Conservation (phyloP, 371 early-diverging fungal genomes). For the Zychaea mexicana region DNA sequence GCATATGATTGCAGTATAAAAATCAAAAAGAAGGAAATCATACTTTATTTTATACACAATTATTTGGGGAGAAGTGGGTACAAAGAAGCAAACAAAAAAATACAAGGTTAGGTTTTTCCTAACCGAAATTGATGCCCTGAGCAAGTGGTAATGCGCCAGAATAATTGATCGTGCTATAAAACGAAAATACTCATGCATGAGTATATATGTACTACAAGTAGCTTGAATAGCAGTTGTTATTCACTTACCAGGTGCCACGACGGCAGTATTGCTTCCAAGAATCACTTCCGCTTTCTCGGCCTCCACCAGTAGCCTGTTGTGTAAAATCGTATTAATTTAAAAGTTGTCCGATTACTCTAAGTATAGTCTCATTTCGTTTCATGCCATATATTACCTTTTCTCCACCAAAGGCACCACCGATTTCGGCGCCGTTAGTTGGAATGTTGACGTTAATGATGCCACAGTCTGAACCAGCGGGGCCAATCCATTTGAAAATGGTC, state of each 20-base stretch:
- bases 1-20: too few species aligned
- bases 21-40: too few species aligned
- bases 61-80: too few species aligned
- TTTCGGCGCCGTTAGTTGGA: slow-evolving; percentile 97
- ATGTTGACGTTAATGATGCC: slow-evolving; percentile 98
- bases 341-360: neutral
- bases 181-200: too few species aligned
- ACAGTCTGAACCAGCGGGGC: slow-evolving; percentile 92
- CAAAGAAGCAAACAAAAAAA: neutral
- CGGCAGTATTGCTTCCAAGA: slow-evolving; percentile 94
- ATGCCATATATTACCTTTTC: slow-evolving; percentile 73
- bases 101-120: slow-evolving; percentile 14
- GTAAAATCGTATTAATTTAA: neutral
- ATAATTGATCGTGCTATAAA: slow-evolving; percentile 93
- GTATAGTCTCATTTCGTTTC: too few species aligned
- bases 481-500: slow-evolving; percentile 94
- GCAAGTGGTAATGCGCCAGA: slow-evolving; percentile 90
- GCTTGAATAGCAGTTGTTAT: slow-evolving; percentile 43
- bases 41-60: too few species aligned
- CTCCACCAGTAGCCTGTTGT: slow-evolving; percentile 89
- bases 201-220: too few species aligned
- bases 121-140: slow-evolving; percentile 98
- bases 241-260: slow-evolving; percentile 61
- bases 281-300: slow-evolving; percentile 93
- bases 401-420: slow-evolving; percentile 98